Evolutionary conservation across 1,284 basidiomycete species (phyloP).

Genomic region (Xerocomus nothofagi): DNA sequence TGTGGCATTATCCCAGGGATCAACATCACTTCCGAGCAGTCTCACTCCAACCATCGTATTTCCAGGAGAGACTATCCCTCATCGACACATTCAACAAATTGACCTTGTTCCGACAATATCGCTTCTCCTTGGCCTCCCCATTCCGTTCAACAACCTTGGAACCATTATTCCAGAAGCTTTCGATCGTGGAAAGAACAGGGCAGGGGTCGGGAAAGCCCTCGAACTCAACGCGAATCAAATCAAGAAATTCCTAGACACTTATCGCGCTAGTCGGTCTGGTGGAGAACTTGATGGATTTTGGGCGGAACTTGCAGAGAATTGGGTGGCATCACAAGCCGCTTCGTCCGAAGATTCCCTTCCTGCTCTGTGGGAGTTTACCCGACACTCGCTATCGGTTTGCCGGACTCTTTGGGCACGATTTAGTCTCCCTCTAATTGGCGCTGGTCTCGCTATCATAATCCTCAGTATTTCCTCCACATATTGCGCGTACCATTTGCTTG

Average conservation of each 20-base stretch:
- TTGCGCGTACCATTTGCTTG: constrained; percentile 48
- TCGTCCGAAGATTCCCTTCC: constrained; percentile 37
- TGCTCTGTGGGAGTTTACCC: constrained; percentile 55
- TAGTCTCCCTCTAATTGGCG: constrained; percentile 73
- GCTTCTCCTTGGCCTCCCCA: constrained; percentile 88
- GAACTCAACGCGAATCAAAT: constrained; percentile 80
- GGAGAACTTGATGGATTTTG: constrained; percentile 70
- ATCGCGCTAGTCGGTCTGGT: constrained; percentile 68
- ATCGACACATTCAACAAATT: constrained; percentile 87
- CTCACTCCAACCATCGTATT: constrained; percentile 59
- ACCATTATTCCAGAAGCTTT: constrained; percentile 91
- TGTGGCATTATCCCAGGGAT: constrained; percentile 40
- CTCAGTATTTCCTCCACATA: constrained; percentile 49
- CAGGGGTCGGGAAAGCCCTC: constrained; percentile 54
- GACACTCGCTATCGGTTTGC: constrained; percentile 69
- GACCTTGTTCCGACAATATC: constrained; percentile 91
- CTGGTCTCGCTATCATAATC: constrained; percentile 59
- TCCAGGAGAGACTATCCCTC: constrained; percentile 54
- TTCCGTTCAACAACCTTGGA: constrained; percentile 96
- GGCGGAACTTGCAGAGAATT: constrained; percentile 48
- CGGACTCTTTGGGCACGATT: constrained; percentile 95
- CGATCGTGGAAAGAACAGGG: constrained; percentile 38
- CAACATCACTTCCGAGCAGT: constrained; percentile 42
- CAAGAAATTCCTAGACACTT: constrained; percentile 73
- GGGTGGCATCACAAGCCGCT: constrained; percentile 38